Percentiles rank a stretch among this genome's conserved stretches.
Conservation (phyloP, 2,329 filamentous ascomycete species). For the Dactylellina leptospora region DNA sequence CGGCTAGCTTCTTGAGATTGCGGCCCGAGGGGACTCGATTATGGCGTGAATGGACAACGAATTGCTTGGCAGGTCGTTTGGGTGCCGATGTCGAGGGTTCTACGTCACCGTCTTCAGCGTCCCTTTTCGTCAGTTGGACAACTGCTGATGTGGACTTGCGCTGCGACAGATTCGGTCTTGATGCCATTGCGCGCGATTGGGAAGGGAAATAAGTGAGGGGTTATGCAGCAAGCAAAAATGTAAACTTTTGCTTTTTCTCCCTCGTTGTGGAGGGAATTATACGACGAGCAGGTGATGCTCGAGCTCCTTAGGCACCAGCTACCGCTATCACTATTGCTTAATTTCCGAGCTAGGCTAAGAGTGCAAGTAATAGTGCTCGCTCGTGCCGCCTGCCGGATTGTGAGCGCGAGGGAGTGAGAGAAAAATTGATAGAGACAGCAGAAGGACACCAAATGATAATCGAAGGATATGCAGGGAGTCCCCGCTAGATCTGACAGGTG, state of each 20-base stretch:
- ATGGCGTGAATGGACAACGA: constrained; percentile 53
- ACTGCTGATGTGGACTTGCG: constrained; percentile 51
- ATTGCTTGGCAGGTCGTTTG: constrained; percentile 50
- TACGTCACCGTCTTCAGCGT: constrained; percentile 52
- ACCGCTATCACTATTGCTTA: not conserved
- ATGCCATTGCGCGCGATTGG: constrained; percentile 51
- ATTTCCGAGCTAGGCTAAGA: constrained; percentile 45
- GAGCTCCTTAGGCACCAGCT: no score
- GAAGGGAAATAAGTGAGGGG: constrained; percentile 37
- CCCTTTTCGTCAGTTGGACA: constrained; percentile 47
- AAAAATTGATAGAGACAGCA: constrained; percentile 17
- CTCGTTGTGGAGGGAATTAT: not conserved
- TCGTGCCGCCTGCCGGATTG: constrained; percentile 42
- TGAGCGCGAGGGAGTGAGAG: no score
- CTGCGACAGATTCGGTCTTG: constrained; percentile 50
- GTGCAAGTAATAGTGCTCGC: not conserved
- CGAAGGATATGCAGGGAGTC: constrained; percentile 47
- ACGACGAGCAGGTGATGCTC: not conserved
- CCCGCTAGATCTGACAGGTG: constrained; percentile 45
- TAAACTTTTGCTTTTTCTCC: constrained; percentile 24
- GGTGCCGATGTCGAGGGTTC: constrained; percentile 50
- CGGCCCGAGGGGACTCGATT: constrained; percentile 50
- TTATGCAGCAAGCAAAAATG: constrained; percentile 33
- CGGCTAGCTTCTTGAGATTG: constrained; percentile 52
- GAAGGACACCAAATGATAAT: not conserved